These are phyloP conservation scores for Eucalyptus cloeziana DNA, from an alignment of 345 rosid species.

Conservation along the genomic window DNA sequence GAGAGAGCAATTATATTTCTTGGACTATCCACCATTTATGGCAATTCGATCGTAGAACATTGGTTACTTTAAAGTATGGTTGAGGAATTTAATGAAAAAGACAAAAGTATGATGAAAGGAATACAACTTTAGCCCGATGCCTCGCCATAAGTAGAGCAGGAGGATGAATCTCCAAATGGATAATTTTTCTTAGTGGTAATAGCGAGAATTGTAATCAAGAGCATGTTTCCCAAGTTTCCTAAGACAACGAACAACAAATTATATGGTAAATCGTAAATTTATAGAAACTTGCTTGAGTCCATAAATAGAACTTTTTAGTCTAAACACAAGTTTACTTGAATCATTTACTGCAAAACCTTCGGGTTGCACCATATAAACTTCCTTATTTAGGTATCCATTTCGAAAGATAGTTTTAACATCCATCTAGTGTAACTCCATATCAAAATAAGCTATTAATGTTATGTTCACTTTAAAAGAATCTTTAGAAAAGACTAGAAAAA, in stretches of 20 bases:
- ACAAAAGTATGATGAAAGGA: background rate
- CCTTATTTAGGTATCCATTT: too few species aligned
- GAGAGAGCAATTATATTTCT: background rate
- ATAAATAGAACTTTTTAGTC: too few species aligned
- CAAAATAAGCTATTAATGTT: too few species aligned
- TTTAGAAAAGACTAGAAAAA: too few species aligned
- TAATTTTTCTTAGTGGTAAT: background rate
- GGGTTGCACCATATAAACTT: too few species aligned
- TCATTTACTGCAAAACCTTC: too few species aligned
- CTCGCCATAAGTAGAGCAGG: background rate
- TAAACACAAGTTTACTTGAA: too few species aligned
- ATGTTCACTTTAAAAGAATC: too few species aligned
- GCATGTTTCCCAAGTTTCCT: conserved; percentile 10
- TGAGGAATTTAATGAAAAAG: background rate
- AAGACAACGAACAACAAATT: background rate
- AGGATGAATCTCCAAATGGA: conserved; percentile 4
- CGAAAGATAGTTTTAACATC: too few species aligned
- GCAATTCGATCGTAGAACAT: background rate
- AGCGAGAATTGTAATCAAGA: background rate
- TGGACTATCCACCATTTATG: background rate
- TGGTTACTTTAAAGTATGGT: background rate
- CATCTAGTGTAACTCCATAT: too few species aligned
- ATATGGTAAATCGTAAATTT: background rate
- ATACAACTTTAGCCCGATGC: conserved; percentile 9
- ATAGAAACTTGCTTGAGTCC: too few species aligned